These are phyloP conservation scores for Paramarasmius palmivorus DNA, from an alignment of 1,284 basidiomycete genomes.

Conservation along the genomic window DNA sequence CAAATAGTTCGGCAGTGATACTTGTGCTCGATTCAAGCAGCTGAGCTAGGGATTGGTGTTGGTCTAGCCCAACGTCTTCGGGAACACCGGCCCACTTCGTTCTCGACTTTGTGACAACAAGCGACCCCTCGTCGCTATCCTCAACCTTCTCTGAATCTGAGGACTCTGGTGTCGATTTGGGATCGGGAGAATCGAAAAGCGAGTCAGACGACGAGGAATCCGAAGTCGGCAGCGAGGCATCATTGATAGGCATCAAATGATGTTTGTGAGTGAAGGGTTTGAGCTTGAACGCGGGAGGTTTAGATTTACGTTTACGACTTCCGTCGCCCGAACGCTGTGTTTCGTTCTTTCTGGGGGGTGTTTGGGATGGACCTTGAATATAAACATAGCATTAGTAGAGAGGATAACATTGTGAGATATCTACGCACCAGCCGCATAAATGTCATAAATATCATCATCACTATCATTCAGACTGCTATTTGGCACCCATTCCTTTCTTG, in stretches of 20 bases:
- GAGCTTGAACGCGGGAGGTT: not conserved
- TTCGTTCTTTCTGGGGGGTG: not conserved
- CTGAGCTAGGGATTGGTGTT: constrained; percentile 2
- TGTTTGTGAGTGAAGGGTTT: not conserved
- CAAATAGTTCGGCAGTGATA: constrained; percentile 5
- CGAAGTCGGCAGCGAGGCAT: not conserved
- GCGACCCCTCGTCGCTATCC: not conserved
- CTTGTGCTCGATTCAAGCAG: constrained; percentile 10
- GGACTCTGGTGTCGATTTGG: not conserved
- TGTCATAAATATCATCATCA: constrained; percentile 3
- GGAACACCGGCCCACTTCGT: not conserved
- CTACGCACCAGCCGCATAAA: not conserved
- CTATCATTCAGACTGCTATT: not conserved
- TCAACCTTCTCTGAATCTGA: not conserved
- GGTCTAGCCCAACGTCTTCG: not conserved
- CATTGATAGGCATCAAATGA: constrained; percentile 1
- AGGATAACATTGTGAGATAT: not conserved
- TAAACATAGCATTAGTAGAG: too few species aligned
- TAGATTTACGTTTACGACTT: not conserved
- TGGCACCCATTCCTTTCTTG: not conserved
- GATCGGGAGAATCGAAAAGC: not conserved
- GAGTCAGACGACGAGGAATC: not conserved
- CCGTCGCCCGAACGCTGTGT: too few species aligned
- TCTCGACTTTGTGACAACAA: not conserved
- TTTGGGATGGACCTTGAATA: not conserved